Percentiles rank a stretch among this genome's conserved stretches.
Conservation (phyloP, 2,329 filamentous ascomycete species). For the Zalaria sp. region DNA sequence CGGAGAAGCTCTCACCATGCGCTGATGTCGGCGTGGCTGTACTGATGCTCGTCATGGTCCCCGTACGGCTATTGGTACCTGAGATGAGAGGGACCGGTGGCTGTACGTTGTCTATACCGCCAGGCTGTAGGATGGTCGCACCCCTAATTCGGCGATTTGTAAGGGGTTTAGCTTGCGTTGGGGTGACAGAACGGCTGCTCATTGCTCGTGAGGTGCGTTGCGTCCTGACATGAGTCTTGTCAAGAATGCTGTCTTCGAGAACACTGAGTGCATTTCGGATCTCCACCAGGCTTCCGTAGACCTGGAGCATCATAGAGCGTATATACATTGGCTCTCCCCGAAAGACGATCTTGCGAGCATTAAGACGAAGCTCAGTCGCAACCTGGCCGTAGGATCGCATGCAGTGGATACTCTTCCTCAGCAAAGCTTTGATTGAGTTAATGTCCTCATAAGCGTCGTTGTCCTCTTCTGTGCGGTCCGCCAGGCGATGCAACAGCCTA, state of each 20-base stretch:
- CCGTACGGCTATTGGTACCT: constrained; percentile 34
- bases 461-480: constrained; percentile 35
- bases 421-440: constrained; percentile 18
- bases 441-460: constrained; percentile 29
- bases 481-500: constrained; percentile 36
- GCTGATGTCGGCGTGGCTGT: constrained; percentile 55
- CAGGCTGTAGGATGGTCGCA: constrained; percentile 34
- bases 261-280: constrained; percentile 43
- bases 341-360: constrained; percentile 36
- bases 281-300: constrained; percentile 44
- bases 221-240: constrained; percentile 13
- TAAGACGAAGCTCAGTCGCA: constrained; percentile 33
- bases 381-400: constrained; percentile 36
- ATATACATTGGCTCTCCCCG: constrained; percentile 43
- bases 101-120: constrained; percentile 20
- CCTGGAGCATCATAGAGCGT: constrained; percentile 43
- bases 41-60: constrained; percentile 35
- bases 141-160: constrained; percentile 33
- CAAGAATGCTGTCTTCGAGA: constrained; percentile 26
- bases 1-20: constrained; percentile 58
- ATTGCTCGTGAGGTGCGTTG: constrained; percentile 16
- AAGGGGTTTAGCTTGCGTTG: constrained; percentile 31
- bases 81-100: constrained; percentile 30
- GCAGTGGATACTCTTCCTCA: constrained; percentile 31
- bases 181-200: constrained; percentile 24